These are phyloP conservation scores for Corylus americana DNA, from an alignment of 306 rosid species.

Conservation along the genomic window DNA sequence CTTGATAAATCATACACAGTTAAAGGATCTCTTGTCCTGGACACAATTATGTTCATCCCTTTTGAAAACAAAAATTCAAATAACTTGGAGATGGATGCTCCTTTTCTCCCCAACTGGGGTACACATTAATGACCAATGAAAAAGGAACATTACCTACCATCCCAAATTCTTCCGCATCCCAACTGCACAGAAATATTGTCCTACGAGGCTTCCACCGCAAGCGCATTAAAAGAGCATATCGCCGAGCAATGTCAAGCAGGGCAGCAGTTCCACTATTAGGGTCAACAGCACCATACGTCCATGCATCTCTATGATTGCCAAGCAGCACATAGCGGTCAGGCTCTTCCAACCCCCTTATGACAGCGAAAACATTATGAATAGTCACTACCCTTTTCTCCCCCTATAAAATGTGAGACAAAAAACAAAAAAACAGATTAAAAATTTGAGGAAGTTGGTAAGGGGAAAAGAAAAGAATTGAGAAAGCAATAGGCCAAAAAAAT, in stretches of 20 bases:
- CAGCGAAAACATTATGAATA: constrained; percentile 76
- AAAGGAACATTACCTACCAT: constrained; percentile 34
- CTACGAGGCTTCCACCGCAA: constrained; percentile 83
- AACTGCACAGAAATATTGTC: constrained; percentile 50
- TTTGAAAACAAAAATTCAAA: neutral
- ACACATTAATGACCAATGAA: neutral
- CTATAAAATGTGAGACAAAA: constrained; percentile 37
- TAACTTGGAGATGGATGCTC: neutral
- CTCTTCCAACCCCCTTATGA: constrained; percentile 79
- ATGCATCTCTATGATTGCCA: constrained; percentile 98
- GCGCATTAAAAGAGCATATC: constrained; percentile 56
- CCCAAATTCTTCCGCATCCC: constrained; percentile 55
- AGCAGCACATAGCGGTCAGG: constrained; percentile 89
- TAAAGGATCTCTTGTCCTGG: neutral
- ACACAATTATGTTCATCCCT: neutral
- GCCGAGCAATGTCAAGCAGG: constrained; percentile 85
- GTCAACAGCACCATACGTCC: constrained; percentile 97
- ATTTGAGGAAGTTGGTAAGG: neutral
- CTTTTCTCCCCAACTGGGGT: neutral
- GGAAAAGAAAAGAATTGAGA: neutral
- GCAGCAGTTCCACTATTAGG: constrained; percentile 97
- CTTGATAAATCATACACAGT: no score
- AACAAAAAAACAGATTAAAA: neutral
- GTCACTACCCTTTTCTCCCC: constrained; percentile 75
- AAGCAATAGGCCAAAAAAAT: neutral